Evolutionary conservation across 768 basidiomycete species (phyloP).

Genomic region (Pulveroboletus sp.): DNA sequence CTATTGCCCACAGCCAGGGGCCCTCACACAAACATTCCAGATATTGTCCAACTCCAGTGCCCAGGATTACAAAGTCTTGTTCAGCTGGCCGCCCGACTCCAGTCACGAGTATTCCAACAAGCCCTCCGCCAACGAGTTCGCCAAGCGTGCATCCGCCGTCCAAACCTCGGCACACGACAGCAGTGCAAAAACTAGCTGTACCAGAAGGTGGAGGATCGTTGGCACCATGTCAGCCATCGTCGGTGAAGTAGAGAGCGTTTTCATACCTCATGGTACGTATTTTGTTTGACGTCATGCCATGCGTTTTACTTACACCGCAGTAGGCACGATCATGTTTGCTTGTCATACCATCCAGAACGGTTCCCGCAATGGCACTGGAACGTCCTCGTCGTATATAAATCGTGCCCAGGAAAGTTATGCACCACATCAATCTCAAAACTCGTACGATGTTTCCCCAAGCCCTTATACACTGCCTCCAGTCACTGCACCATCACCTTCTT

Average conservation of each 20-base stretch:
- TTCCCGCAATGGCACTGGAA: conserved; percentile 18
- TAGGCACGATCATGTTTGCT: conserved; percentile 39
- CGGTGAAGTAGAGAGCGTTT: conserved; percentile 78
- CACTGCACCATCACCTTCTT: conserved; percentile 26
- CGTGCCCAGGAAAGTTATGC: conserved; percentile 27
- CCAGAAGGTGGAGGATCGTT: conserved; percentile 73
- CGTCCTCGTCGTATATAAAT: conserved; percentile 23
- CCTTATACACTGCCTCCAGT: conserved; percentile 33
- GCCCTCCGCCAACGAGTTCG: conserved; percentile 44
- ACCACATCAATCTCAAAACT: conserved; percentile 22
- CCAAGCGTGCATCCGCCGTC: conserved; percentile 63
- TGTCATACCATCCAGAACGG: conserved; percentile 34
- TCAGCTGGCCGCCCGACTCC: conserved; percentile 75
- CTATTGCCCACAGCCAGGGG: conserved; percentile 48
- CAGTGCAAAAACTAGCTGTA: conserved; percentile 83
- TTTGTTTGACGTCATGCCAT: conserved; percentile 36
- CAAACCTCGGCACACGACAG: conserved; percentile 49
- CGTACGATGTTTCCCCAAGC: conserved; percentile 27
- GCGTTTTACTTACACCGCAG: conserved; percentile 21
- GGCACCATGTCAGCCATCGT: conserved; percentile 58
- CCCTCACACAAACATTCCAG: conserved; percentile 70
- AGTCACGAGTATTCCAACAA: conserved; percentile 37
- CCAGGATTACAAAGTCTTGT: conserved; percentile 51
- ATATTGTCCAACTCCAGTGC: conserved; percentile 55
- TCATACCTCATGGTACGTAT: conserved; percentile 80